Evolutionary conservation across 306 rosid genomes (phyloP), one percentile per base, ranked within the genome.

Genomic region (Acacia acuminata): DNA sequence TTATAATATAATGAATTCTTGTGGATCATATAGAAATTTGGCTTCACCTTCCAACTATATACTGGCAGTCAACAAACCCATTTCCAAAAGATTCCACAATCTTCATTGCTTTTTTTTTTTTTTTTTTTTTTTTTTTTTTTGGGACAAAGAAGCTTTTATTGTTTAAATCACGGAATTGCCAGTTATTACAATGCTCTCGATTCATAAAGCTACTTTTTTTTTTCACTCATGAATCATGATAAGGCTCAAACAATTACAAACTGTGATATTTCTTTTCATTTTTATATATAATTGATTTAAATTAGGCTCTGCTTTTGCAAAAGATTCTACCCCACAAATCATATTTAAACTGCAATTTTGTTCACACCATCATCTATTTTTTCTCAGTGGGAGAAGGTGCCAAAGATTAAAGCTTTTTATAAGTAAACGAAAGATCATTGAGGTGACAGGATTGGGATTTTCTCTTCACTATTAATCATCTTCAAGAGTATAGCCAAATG

Each of bases 401-500:
- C 19, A 0, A 63, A 20, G 15, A 72, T 34, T 61, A 17, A 0
- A n/a, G 30, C 60, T 9, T 45, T 80, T 51, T 51, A 44, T 16
- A n/a, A 48, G 77, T 51, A 43, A 77, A 64, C 25, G 13, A 64
- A 32, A 15, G 42, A 73, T 48, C 38, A 70, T 45, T 17, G 78
- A 69, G 51, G 72, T 43, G 69, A 5, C 17, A 25, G 34, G 32
- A 48, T 48, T 48, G 53, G 6, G 15, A 48, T 48, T 48, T 48
- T 48, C 14, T 48, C 53, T 48, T 48, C 19, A 48, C 13, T 48
- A 13, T 14, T 48, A 14, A 13, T 20, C 12, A 53, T 56, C 63
- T 56, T 27, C 3, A n/a, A 47, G 55, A 44, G 30, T 22, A 75
- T 53, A 79, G 32, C 34, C 55, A 73, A 81, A 90, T 89, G 92